phyloP scores from a whole-genome alignment of 1,284 basidiomycete genomes.

The Sanghuangporus weigelae region DNA sequence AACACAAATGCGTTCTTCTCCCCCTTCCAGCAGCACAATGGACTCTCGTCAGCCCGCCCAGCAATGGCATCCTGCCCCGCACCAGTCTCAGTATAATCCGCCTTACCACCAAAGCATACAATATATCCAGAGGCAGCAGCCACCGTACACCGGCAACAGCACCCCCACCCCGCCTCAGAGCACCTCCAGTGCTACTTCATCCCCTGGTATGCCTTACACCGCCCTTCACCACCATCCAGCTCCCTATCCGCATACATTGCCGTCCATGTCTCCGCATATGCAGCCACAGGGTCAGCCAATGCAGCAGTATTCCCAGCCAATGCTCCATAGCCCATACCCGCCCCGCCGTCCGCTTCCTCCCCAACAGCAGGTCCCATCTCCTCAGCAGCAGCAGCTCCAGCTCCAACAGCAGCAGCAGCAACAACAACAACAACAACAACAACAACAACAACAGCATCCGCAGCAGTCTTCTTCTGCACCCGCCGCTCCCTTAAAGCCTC shows the following conservation, averaged over 20 bases:
- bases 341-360: slow-evolving; percentile 15
- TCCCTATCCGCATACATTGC: slow-evolving; percentile 27
- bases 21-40: background rate
- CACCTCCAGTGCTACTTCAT: slow-evolving; percentile 6
- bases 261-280: slow-evolving; percentile 29
- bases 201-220: slow-evolving; percentile 14
- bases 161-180: slow-evolving; percentile 7
- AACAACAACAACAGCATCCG: background rate
- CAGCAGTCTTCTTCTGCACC: slow-evolving; percentile 4
- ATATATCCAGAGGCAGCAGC: slow-evolving; percentile 7
- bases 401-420: background rate
- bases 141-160: background rate
- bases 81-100: background rate
- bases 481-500: background rate
- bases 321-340: slow-evolving; percentile 13
- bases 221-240: slow-evolving; percentile 19
- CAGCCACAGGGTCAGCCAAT: slow-evolving; percentile 27
- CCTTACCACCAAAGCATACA: slow-evolving; percentile 8
- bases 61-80: slow-evolving; percentile 1
- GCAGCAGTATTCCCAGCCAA: slow-evolving; percentile 23
- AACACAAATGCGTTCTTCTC: background rate
- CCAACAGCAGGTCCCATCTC: slow-evolving; percentile 6
- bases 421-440: slow-evolving; percentile 5
- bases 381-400: slow-evolving; percentile 12
- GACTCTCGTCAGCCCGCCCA: background rate